A percentile compares a stretch with the other conserved stretches of the same genome.
These are phyloP conservation scores for Agrocybe pediades DNA, from an alignment of 768 basidiomycete genomes.

Conservation along the genomic window DNA sequence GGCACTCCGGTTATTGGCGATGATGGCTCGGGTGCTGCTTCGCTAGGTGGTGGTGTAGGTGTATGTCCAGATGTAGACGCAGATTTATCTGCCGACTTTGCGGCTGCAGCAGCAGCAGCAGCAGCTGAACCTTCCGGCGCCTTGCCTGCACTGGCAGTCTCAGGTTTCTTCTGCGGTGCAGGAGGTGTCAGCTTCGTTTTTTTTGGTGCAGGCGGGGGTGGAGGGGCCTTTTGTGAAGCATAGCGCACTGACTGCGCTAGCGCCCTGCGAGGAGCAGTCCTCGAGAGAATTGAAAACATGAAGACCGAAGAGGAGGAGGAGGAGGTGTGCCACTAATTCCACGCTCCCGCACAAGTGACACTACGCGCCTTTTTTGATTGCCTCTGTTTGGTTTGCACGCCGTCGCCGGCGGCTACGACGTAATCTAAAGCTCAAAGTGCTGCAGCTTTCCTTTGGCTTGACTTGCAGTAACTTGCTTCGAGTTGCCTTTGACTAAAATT, in stretches of 20 bases:
- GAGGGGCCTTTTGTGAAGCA: background rate
- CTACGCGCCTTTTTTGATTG: background rate
- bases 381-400: background rate
- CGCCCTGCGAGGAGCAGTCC: background rate
- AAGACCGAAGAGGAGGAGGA: background rate
- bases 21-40: conserved; percentile 1
- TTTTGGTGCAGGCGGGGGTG: background rate
- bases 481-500: too few species aligned
- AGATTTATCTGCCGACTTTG: too few species aligned
- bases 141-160: background rate
- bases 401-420: background rate
- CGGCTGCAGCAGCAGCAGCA: too few species aligned
- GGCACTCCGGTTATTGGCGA: conserved; percentile 31
- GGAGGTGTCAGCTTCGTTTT: background rate
- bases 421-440: too few species aligned
- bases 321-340: background rate
- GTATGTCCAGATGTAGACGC: background rate
- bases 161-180: background rate
- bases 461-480: too few species aligned
- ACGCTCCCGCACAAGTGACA: background rate
- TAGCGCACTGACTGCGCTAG: background rate
- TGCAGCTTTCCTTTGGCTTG: too few species aligned
- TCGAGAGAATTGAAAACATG: background rate
- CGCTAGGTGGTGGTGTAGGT: conserved; percentile 5
- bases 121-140: background rate